Base-by-base conservation (phyloP, 2,329 filamentous ascomycete species). In the Neofusicoccum parvum region DNA sequence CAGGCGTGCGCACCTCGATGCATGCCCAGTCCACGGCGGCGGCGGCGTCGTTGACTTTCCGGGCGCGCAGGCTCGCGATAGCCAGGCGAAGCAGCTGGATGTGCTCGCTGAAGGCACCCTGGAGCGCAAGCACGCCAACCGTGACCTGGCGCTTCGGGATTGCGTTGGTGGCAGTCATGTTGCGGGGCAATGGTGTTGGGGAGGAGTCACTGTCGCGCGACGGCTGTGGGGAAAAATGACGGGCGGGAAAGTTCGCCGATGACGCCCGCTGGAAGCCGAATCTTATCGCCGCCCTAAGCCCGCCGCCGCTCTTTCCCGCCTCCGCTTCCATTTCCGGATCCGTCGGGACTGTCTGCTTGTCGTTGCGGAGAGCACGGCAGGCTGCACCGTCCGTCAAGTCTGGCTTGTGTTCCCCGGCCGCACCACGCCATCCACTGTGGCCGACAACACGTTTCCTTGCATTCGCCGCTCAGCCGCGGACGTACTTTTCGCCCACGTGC, bases 31-130 rank as follows among this genome's bases (percentile, higher is more conserved):
- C 58, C 32, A 70, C 67, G 66, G 65, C 17, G 69, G 65, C 17
- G 69, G 68, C 66, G 64, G 70, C n/a, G 46, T 72, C 65, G 32
- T 69, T 60, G 46, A 65, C 58, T 67, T 53, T 66, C 51, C 66
- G 68, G 68, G 65, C 62, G 65, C 71, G 67, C 49, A 90, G 75
- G 23, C 80, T 78, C n/a, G 79, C 74, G 2, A 88, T 86, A 5
- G 94, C 93, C 68, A 86, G 84, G 69, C 86, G 85, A 43, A 98
- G 84, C 43, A 96, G 86, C 69, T 87, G 84, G 65, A 97, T 77
- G 81, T 99, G 94, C 78, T 99, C 94, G 72, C 88, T 85, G 78
- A 98, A 97, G 66, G 94, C 94, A 72, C 95, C 95, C 80, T 99
- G 95, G 17, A 99, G 86, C 70, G 95, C 88, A 43, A 90, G 82